Percentiles rank a stretch among this genome's conserved stretches.
These are phyloP conservation scores for Guadua angustifolia DNA, from an alignment of 176 grass and related monocot species.

Conservation along the genomic window DNA sequence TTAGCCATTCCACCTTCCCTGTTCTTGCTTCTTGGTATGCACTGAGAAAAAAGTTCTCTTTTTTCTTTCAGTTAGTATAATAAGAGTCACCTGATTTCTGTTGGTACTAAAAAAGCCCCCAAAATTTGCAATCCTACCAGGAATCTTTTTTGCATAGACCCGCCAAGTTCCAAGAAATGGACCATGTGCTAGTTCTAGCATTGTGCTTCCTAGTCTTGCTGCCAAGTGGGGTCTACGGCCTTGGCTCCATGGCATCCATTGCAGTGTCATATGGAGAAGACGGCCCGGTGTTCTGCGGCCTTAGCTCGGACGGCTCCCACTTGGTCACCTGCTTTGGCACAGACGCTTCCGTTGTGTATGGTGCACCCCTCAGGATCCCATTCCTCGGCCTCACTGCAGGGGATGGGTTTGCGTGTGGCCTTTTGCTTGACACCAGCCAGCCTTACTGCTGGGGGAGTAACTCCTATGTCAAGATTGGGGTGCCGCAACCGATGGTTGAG, in stretches of 20 bases:
- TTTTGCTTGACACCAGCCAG: conserved; percentile 78
- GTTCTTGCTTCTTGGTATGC: conserved; percentile 25
- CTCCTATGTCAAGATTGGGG: conserved; percentile 88
- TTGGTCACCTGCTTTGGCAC: conserved; percentile 77
- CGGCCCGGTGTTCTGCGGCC: conserved; percentile 89
- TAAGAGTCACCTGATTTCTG: conserved; percentile 36
- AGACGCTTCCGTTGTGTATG: conserved; percentile 90
- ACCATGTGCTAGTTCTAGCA: conserved; percentile 22
- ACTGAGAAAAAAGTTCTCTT: not conserved
- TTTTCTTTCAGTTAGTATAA: conserved; percentile 8
- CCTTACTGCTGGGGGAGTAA: conserved; percentile 98
- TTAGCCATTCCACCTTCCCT: not conserved
- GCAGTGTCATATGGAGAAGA: conserved; percentile 93
- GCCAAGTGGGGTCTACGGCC: conserved; percentile 41
- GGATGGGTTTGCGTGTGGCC: conserved; percentile 89
- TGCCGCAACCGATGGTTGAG: conserved; percentile 95
- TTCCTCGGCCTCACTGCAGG: conserved; percentile 81
- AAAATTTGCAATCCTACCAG: conserved; percentile 27
- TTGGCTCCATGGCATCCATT: conserved; percentile 97
- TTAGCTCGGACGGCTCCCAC: conserved; percentile 83
- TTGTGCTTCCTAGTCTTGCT: conserved; percentile 45
- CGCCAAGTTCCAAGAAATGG: conserved; percentile 40
- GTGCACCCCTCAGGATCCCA: conserved; percentile 70
- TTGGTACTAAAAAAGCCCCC: not conserved
- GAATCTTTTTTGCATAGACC: conserved; percentile 20